These are phyloP conservation scores for Ambrosiella beaveri DNA, from an alignment of 2,329 filamentous ascomycete genomes.

Conservation along the genomic window DNA sequence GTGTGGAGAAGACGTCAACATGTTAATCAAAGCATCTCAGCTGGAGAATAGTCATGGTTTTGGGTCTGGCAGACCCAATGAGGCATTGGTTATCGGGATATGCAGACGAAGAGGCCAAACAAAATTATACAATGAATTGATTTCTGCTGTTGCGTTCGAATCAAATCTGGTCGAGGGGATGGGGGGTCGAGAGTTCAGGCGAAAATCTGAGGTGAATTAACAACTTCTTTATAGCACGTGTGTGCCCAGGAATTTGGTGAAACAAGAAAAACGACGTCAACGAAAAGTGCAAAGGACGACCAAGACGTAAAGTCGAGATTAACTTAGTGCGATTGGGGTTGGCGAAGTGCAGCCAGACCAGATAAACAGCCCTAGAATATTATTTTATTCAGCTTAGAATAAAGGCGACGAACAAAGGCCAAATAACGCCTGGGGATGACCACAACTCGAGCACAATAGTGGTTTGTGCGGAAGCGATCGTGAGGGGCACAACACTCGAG, in stretches of 20 bases:
- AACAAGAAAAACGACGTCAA: not conserved
- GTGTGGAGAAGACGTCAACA: constrained; percentile 13
- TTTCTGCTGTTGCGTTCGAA: too few relatives aligned
- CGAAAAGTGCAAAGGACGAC: not conserved
- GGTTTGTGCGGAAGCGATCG: not conserved
- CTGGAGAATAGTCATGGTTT: not conserved
- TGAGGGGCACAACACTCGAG: not conserved
- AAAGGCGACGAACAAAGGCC: not conserved
- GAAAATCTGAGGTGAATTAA: not conserved
- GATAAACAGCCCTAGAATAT: not conserved
- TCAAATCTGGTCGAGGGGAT: not conserved
- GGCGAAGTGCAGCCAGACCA: not conserved
- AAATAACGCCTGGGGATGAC: not conserved
- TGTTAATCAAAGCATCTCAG: constrained; percentile 11
- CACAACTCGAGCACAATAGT: not conserved
- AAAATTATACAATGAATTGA: too few relatives aligned
- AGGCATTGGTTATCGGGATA: not conserved
- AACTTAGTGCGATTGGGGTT: not conserved
- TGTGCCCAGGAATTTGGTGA: not conserved
- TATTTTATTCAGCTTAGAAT: not conserved
- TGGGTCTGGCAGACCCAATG: not conserved
- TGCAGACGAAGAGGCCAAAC: not conserved
- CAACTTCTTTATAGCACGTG: not conserved
- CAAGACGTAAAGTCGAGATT: not conserved
- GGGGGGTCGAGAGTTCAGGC: not conserved